Evolutionary conservation across 768 basidiomycete species (phyloP).

Genomic region (Polyporus arcularius): DNA sequence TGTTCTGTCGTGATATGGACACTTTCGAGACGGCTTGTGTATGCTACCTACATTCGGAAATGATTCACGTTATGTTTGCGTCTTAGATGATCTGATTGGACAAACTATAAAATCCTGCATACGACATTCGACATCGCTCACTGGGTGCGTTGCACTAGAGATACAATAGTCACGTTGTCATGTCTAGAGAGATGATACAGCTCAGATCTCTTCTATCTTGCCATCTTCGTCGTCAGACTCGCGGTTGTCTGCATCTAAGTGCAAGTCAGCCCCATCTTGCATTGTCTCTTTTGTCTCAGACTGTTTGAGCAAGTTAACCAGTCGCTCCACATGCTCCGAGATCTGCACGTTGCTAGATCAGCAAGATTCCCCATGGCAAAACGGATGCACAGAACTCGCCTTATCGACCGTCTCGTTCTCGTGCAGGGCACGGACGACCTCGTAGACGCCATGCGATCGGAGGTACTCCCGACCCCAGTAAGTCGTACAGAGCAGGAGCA

Average conservation of each 20-base stretch:
- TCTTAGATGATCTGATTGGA: no score
- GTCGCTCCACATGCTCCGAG: slow-evolving; percentile 81
- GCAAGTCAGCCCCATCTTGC: slow-evolving; percentile 29
- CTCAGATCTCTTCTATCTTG: slow-evolving; percentile 72
- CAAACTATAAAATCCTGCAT: no score
- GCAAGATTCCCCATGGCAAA: neutral
- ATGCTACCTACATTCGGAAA: no score
- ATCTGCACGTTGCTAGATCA: slow-evolving; percentile 50
- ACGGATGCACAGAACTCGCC: slow-evolving; percentile 40
- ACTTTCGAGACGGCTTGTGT: no score
- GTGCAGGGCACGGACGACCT: slow-evolving; percentile 79
- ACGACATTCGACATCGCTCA: no score
- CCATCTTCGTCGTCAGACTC: slow-evolving; percentile 64
- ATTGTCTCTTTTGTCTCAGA: slow-evolving; percentile 60
- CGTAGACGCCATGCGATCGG: slow-evolving; percentile 81
- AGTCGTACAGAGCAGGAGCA: slow-evolving; percentile 87
- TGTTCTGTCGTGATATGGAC: no score
- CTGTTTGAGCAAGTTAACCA: slow-evolving; percentile 85
- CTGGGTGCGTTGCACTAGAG: neutral
- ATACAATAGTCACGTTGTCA: neutral
- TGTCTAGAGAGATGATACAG: neutral
- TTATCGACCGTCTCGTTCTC: slow-evolving; percentile 77
- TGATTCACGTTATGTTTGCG: no score
- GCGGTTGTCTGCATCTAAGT: slow-evolving; percentile 26
- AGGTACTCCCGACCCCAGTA: slow-evolving; percentile 85